Evolutionary conservation across 2,329 filamentous ascomycete species (phyloP).

Genomic region (Diaporthe aspalathi): DNA sequence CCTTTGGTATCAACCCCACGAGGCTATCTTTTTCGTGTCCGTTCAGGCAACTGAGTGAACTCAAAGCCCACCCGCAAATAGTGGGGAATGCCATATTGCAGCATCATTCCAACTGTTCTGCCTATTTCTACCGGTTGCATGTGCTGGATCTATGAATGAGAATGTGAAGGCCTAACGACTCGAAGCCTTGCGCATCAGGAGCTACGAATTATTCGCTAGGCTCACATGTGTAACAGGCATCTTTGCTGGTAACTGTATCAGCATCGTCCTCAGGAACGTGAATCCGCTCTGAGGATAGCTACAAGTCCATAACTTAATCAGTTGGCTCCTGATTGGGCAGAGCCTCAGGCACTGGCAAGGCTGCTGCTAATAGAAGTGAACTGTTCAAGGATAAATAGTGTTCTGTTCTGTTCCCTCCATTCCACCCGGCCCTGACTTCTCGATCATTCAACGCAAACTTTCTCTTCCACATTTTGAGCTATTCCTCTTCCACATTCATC

Average conservation of each 20-base stretch:
- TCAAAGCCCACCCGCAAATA: background rate
- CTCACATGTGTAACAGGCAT: background rate
- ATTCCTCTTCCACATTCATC: background rate
- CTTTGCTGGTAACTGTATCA: background rate
- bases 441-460: background rate
- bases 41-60: background rate
- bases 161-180: background rate
- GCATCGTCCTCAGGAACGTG: background rate
- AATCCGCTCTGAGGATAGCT: background rate
- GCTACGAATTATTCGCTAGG: background rate
- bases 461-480: background rate
- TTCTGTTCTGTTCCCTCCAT: background rate
- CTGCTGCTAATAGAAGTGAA: background rate
- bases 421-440: background rate
- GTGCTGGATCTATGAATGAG: background rate
- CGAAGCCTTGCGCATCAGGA: background rate
- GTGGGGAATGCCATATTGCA: background rate
- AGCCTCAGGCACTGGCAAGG: slow-evolving; percentile 3
- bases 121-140: background rate
- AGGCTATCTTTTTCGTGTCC: background rate
- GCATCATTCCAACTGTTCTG: background rate
- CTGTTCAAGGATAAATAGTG: background rate
- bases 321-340: background rate
- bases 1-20: background rate
- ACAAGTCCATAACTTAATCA: background rate